Evolutionary conservation across 331 rosid genomes (phyloP).

Genomic region (Erythrophleum ivorense): DNA sequence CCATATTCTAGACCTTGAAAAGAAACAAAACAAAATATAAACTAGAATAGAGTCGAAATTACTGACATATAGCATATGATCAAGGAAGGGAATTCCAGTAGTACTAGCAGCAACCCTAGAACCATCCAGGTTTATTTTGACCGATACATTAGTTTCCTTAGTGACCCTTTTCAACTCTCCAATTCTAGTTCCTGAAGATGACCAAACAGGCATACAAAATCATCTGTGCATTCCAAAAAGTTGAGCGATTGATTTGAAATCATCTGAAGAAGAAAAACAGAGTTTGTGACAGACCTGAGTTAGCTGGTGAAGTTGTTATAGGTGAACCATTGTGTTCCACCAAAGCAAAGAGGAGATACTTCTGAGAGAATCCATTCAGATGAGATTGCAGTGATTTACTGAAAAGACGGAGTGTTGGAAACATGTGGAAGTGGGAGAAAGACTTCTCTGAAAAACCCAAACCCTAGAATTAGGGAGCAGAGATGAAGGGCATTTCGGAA

Average conservation of each 20-base stretch:
- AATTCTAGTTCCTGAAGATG: slow-evolving; percentile 65
- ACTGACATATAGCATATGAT: slow-evolving; percentile 97
- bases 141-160: slow-evolving; percentile 81
- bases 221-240: slow-evolving; percentile 22
- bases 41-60: slow-evolving; percentile 17
- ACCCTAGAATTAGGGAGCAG: slow-evolving; percentile 28
- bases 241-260: neutral
- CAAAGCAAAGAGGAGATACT: slow-evolving; percentile 45
- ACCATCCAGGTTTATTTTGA: slow-evolving; percentile 90
- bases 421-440: slow-evolving; percentile 16
- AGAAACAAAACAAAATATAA: neutral
- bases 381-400: slow-evolving; percentile 37
- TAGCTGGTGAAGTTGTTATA: slow-evolving; percentile 41
- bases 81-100: slow-evolving; percentile 94
- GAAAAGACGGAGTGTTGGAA: slow-evolving; percentile 40
- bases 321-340: slow-evolving; percentile 52
- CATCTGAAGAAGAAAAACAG: neutral
- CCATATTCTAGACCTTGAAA: neutral
- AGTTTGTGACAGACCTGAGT: slow-evolving; percentile 53
- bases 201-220: slow-evolving; percentile 27
- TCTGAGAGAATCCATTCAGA: slow-evolving; percentile 42
- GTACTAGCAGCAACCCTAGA: slow-evolving; percentile 72
- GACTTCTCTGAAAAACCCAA: slow-evolving; percentile 39
- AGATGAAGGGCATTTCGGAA: slow-evolving; percentile 32
- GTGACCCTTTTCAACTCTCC: slow-evolving; percentile 95